Conservation (phyloP, 768 basidiomycete genomes). For the Neoboletus brunneissimus region DNA sequence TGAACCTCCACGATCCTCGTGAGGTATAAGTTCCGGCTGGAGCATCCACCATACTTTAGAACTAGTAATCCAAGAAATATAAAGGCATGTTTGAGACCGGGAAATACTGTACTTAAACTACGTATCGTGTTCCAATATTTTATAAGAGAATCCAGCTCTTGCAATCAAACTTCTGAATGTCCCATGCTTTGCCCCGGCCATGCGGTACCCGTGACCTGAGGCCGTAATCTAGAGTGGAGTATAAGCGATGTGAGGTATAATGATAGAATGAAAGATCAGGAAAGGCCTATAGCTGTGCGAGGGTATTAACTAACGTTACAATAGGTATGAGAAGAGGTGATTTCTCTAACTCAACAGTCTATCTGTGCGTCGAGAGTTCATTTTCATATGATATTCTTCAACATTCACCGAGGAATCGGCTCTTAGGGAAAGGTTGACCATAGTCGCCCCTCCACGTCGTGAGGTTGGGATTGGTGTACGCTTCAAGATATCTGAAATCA, state of each 20-base stretch:
- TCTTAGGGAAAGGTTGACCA: conserved; percentile 49
- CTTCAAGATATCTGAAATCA: conserved; percentile 51
- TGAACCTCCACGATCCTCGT: conserved; percentile 4
- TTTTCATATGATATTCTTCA: conserved; percentile 15
- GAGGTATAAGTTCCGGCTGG: background rate
- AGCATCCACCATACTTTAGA: background rate
- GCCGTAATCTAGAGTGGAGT: background rate
- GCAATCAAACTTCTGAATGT: background rate
- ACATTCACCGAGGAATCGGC: conserved; percentile 43
- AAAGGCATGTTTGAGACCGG: background rate
- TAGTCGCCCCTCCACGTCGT: conserved; percentile 46
- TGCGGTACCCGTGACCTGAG: background rate
- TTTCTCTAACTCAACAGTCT: background rate
- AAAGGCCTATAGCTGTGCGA: background rate
- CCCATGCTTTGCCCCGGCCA: background rate
- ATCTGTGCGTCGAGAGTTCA: background rate
- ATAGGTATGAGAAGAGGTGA: background rate
- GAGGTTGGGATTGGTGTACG: conserved; percentile 62
- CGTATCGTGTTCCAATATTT: background rate
- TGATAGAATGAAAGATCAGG: background rate
- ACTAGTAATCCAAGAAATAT: background rate
- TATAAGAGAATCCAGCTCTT: background rate
- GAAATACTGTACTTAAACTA: background rate
- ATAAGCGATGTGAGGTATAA: background rate
- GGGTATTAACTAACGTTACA: background rate